Base-by-base conservation (phyloP, 352 stramenopile genomes). In the Globisporangium recalcitrans region DNA sequence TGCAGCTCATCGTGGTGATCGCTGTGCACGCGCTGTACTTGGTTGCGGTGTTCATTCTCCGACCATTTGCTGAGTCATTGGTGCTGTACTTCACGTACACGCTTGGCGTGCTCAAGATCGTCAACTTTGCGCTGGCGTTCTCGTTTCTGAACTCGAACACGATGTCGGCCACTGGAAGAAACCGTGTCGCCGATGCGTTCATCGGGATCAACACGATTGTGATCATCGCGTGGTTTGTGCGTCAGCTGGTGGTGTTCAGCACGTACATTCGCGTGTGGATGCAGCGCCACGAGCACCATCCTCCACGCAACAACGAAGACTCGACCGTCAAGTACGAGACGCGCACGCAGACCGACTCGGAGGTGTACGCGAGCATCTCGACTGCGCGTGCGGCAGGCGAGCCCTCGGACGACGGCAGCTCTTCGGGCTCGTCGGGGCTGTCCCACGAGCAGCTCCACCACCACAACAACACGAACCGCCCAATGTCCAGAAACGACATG, bases 121-220 rank as follows among this genome's bases (percentile, higher is more conserved):
- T 85, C 34, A 90, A 90, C 63, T 86, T 83, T 32, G 64, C 66
- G 0, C 29, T 90, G 21, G 75, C 74, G 8, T 87, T 88, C 46
- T 69, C 74, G 27, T 90, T 86, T 60, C 64, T 88, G 1, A 72
- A 83, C 56, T 74, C 71, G 24, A 77, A 80, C 53, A 62, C 63
- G 11, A 76, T 87, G 70, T 72, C 77, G 14, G 55, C 70, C 16
- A 71, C 68, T 7, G 69, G 57, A 0, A 70, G 76, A 16, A 72
- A 71, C 29, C 61, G 29, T 14, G 64, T 85, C 13, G 80, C 78
- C 1, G 68, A 88, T 42, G 74, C 68, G 22, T 88, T 82, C 62
- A 87, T 90, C 27, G 76, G 61, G 19, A 71, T 90, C 67, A 90
- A 90, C 69, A 70, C 74, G 46, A 77, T 86, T 52, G 60, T 88